These are phyloP conservation scores for Botryotinia globosa DNA, from an alignment of 2,329 filamentous ascomycete species.

Conservation along the genomic window DNA sequence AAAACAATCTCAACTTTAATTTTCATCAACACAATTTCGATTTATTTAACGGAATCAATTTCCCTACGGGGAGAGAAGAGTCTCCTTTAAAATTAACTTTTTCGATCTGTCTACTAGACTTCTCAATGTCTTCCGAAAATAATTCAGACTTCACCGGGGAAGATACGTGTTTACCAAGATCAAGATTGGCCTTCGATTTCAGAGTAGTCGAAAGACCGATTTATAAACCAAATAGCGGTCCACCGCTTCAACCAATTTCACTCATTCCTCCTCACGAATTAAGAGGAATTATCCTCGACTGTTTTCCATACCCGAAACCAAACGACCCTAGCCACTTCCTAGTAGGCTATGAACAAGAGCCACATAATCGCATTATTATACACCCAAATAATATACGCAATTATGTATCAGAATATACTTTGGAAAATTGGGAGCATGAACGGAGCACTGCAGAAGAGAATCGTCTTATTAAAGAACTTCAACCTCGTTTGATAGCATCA, in stretches of 20 bases:
- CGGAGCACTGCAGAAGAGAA: slow-evolving; percentile 24
- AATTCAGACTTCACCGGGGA: slow-evolving; percentile 8
- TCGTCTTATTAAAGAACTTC: slow-evolving; percentile 20
- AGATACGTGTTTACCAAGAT: slow-evolving; percentile 6
- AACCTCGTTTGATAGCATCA: slow-evolving; percentile 19
- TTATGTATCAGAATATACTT: slow-evolving; percentile 54
- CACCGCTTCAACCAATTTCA: slow-evolving; percentile 47
- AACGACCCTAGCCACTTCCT: slow-evolving; percentile 27
- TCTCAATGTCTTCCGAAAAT: slow-evolving; percentile 2
- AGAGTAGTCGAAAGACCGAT: slow-evolving; percentile 33
- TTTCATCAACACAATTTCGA: not conserved
- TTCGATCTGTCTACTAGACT: not conserved
- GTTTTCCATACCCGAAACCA: slow-evolving; percentile 46
- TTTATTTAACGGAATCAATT: not conserved
- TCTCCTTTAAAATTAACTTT: not conserved
- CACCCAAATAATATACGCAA: slow-evolving; percentile 49
- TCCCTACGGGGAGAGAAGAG: not conserved
- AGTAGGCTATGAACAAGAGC: slow-evolving; percentile 30
- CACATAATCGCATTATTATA: slow-evolving; percentile 52
- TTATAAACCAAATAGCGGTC: slow-evolving; percentile 49
- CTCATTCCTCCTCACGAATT: slow-evolving; percentile 50
- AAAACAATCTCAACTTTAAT: slow-evolving; percentile 11
- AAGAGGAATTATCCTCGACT: slow-evolving; percentile 53
- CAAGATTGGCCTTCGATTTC: slow-evolving; percentile 32
- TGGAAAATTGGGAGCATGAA: slow-evolving; percentile 57